phyloP scores from a whole-genome alignment of 2,329 filamentous ascomycete species.

The Berkeleyomyces basicola region DNA sequence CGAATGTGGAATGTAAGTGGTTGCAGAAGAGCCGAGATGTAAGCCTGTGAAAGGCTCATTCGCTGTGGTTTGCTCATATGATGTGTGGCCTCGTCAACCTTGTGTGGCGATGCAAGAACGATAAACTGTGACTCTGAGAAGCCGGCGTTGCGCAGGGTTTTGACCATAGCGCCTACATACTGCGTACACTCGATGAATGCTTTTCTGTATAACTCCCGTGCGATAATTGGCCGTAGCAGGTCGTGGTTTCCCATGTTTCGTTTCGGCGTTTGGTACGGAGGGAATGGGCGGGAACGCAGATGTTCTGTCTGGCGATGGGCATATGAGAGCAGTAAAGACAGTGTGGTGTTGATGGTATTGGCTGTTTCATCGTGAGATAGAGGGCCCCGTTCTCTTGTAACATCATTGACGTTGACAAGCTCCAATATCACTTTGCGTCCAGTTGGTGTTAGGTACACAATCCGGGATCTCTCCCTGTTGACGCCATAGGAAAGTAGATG shows the following conservation, averaged over 20 bases:
- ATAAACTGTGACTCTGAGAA: constrained; percentile 26
- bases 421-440: constrained; percentile 47
- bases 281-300: constrained; percentile 43
- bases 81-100: constrained; percentile 18
- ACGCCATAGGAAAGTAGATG: constrained; percentile 55
- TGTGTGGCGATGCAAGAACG: constrained; percentile 24
- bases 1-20: constrained; percentile 24
- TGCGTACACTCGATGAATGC: constrained; percentile 24
- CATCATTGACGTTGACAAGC: constrained; percentile 40
- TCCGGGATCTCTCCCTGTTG: constrained; percentile 38
- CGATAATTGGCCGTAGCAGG: constrained; percentile 36
- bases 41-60: constrained; percentile 25
- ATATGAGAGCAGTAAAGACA: constrained; percentile 63
- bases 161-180: constrained; percentile 29
- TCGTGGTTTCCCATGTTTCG: constrained; percentile 28
- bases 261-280: constrained; percentile 24
- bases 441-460: constrained; percentile 38
- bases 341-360: constrained; percentile 45
- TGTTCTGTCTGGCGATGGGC: constrained; percentile 62
- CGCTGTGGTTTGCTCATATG: constrained; percentile 25
- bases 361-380: constrained; percentile 36
- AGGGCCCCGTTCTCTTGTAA: constrained; percentile 22
- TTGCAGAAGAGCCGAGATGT: constrained; percentile 11
- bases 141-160: constrained; percentile 30
- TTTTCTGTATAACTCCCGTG: constrained; percentile 29